These are phyloP conservation scores for Neofusicoccum ribis DNA, from an alignment of 2,329 filamentous ascomycete genomes.

Conservation along the genomic window DNA sequence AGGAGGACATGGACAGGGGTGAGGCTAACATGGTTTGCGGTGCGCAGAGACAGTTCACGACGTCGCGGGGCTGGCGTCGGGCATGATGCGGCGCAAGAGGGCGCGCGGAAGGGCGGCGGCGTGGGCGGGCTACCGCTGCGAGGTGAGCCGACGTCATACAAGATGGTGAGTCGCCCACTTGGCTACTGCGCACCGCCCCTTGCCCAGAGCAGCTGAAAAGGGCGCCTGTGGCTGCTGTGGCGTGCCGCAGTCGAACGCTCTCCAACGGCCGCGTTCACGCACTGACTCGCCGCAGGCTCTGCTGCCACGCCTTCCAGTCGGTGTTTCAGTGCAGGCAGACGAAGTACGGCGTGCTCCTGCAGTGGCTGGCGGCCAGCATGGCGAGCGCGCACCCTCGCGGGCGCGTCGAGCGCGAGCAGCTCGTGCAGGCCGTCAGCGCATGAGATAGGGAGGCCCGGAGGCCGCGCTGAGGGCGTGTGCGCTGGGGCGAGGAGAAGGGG, in stretches of 20 bases:
- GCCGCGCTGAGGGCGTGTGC: constrained; percentile 6
- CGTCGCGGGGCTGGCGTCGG: constrained; percentile 8
- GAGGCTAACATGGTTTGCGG: constrained; percentile 2
- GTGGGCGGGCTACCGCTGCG: constrained; percentile 6
- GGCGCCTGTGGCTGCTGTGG: constrained; percentile 1
- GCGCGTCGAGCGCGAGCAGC: constrained; percentile 1
- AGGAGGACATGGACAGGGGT: constrained; percentile 8
- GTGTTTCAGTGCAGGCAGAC: constrained; percentile 73
- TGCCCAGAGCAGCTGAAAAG: constrained; percentile 1
- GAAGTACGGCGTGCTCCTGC: constrained; percentile 62
- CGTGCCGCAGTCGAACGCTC: neutral
- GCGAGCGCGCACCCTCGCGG: neutral
- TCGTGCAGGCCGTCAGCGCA: constrained; percentile 6
- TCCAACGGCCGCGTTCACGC: constrained; percentile 21
- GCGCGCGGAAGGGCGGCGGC: neutral
- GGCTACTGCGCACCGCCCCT: constrained; percentile 3
- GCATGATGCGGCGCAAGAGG: constrained; percentile 12
- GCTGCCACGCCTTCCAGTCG: constrained; percentile 66
- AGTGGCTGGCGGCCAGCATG: constrained; percentile 58
- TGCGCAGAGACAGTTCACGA: constrained; percentile 17
- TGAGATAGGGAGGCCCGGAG: constrained; percentile 6
- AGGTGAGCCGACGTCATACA: constrained; percentile 19
- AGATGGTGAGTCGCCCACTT: constrained; percentile 18
- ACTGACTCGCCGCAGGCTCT: constrained; percentile 54
- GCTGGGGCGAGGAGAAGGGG: neutral